Conservation (phyloP, 2,329 filamentous ascomycete species). For the Diaporthe batatas region DNA sequence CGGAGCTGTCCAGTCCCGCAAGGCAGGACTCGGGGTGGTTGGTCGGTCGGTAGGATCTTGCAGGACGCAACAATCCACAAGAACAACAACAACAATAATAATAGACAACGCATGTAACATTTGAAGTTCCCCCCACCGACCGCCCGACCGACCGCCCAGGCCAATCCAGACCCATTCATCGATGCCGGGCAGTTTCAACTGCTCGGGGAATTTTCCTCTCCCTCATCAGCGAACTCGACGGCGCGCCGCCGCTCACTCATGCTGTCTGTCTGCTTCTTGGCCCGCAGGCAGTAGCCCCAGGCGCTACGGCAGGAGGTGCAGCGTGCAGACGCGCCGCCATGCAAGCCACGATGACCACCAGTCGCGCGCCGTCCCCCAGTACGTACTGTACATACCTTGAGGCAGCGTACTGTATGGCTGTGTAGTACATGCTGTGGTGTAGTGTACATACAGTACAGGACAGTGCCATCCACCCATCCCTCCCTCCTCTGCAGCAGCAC, state of each 20-base stretch:
- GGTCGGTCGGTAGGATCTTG: no score
- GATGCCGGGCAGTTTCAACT: slow-evolving; percentile 9
- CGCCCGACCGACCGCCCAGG: not conserved
- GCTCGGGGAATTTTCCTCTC: not conserved
- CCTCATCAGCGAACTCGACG: not conserved
- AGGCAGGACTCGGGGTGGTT: not conserved
- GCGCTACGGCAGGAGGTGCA: slow-evolving; percentile 41
- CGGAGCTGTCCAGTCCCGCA: not conserved
- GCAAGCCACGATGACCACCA: not conserved
- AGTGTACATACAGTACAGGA: not conserved
- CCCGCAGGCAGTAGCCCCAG: slow-evolving; percentile 27
- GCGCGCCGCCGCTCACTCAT: not conserved
- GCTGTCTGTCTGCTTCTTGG: not conserved
- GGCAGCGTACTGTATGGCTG: not conserved
- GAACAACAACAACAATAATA: not conserved
- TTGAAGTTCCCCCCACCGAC: not conserved
- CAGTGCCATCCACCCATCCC: not conserved
- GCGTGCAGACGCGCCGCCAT: slow-evolving; percentile 37
- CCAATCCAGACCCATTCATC: slow-evolving; percentile 12
- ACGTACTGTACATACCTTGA: not conserved
- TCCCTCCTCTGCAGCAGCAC: slow-evolving; percentile 15
- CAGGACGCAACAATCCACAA: not conserved
- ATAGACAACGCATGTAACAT: slow-evolving; percentile 34
- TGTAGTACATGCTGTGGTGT: no score
- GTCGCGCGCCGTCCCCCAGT: not conserved